These are phyloP conservation scores for Phialophora verrucosa DNA, from an alignment of 2,329 filamentous ascomycete genomes.

Conservation along the genomic window DNA sequence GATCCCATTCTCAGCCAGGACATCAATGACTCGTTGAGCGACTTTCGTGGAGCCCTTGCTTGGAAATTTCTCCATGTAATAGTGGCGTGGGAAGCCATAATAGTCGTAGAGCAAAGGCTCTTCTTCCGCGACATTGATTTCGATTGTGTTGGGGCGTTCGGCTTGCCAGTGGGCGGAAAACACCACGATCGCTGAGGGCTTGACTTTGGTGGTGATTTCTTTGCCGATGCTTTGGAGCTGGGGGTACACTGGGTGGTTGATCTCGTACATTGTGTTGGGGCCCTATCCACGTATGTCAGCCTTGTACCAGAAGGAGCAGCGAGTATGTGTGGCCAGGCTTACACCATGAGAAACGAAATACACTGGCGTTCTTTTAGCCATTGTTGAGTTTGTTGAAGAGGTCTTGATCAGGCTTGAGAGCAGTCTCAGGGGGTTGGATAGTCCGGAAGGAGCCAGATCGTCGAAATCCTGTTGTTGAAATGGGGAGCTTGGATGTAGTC, in stretches of 20 bases:
- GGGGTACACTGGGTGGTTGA: conserved; percentile 68
- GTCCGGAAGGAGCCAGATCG: conserved; percentile 17
- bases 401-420: conserved; percentile 4
- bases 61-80: conserved; percentile 71
- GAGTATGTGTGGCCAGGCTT: conserved; percentile 30
- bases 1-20: conserved; percentile 64
- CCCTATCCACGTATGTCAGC: conserved; percentile 15
- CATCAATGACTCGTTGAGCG: conserved; percentile 62
- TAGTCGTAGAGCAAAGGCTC: conserved; percentile 75
- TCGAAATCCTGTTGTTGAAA: background rate
- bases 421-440: conserved; percentile 2
- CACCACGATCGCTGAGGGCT: conserved; percentile 74
- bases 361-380: conserved; percentile 52
- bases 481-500: conserved; percentile 6
- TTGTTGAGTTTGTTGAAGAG: conserved; percentile 4
- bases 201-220: conserved; percentile 73
- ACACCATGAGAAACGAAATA: conserved; percentile 60
- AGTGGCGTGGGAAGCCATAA: conserved; percentile 73
- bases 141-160: conserved; percentile 55
- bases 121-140: conserved; percentile 69
- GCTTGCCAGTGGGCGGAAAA: conserved; percentile 81
- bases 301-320: background rate
- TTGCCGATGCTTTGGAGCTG: conserved; percentile 68
- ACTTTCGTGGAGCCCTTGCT: conserved; percentile 66
- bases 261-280: conserved; percentile 72